These are phyloP conservation scores for Fusarium abutilonis DNA, from an alignment of 2,329 filamentous ascomycete species.

Conservation along the genomic window DNA sequence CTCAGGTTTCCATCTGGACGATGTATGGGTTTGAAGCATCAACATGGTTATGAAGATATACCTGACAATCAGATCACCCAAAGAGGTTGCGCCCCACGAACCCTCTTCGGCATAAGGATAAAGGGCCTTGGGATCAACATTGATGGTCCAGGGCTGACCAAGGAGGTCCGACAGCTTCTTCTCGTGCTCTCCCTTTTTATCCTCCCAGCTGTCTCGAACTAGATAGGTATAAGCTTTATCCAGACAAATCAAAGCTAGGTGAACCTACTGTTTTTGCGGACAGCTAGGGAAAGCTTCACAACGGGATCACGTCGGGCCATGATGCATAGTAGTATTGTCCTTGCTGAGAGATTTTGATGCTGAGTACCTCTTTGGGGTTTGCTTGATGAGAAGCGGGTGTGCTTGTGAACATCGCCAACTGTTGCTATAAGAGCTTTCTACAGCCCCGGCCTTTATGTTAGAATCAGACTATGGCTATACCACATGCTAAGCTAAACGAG, in stretches of 20 bases:
- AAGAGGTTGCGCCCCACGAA: slow-evolving; percentile 54
- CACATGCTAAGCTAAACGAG: not conserved
- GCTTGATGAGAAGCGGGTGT: not conserved
- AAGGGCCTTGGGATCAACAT: slow-evolving; percentile 58
- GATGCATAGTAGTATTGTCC: not conserved
- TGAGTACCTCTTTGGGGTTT: not conserved
- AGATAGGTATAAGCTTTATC: not conserved
- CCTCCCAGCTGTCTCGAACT: slow-evolving; percentile 65
- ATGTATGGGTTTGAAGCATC: not conserved
- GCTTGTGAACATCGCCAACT: slow-evolving; percentile 1
- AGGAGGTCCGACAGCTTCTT: slow-evolving; percentile 56
- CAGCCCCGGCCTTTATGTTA: not conserved
- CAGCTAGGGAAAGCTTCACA: slow-evolving; percentile 61
- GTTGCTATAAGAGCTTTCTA: not conserved
- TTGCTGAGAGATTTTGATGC: not conserved
- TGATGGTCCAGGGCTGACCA: slow-evolving; percentile 61
- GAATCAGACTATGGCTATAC: not conserved
- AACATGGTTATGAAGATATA: slow-evolving; percentile 42
- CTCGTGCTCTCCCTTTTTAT: slow-evolving; percentile 57
- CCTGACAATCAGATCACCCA: slow-evolving; percentile 57
- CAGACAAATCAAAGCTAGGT: slow-evolving; percentile 11
- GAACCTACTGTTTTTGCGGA: slow-evolving; percentile 60
- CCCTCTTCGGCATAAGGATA: slow-evolving; percentile 57
- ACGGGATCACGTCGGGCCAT: slow-evolving; percentile 55
- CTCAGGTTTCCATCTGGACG: no score